phyloP scores from a whole-genome alignment of 139 green algal genomes.

The Coccomyxa sp. region DNA sequence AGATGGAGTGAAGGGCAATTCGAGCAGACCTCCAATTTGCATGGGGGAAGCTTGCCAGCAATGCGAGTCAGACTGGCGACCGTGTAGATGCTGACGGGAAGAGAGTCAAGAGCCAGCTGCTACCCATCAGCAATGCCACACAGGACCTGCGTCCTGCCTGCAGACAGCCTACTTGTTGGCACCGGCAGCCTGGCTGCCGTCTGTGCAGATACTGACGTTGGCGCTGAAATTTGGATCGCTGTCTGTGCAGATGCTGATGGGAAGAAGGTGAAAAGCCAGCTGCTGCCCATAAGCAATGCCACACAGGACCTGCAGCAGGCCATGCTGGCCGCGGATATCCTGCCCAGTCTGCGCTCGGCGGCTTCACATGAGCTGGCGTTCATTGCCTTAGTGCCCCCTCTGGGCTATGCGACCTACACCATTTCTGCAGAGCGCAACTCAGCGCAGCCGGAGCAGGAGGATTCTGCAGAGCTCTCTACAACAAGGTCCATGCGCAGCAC shows the following conservation, averaged over 20 bases:
- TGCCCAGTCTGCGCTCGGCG: conserved; percentile 1
- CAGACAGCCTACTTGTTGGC: too few species aligned
- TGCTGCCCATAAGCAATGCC: conserved; percentile 27
- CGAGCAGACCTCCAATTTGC: too few species aligned
- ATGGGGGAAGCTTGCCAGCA: too few species aligned
- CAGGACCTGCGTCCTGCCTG: conserved; percentile 32
- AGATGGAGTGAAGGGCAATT: too few species aligned
- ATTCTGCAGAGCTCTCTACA: too few species aligned
- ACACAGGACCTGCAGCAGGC: conserved; percentile 41
- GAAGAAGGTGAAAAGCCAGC: conserved; percentile 25
- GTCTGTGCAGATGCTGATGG: conserved; percentile 45
- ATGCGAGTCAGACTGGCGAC: too few species aligned
- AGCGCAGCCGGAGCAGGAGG: not conserved
- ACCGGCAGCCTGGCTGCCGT: too few species aligned
- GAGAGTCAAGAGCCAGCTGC: conserved; percentile 31
- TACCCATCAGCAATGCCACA: conserved; percentile 31
- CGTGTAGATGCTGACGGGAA: conserved; percentile 39
- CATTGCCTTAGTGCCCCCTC: conserved; percentile 33
- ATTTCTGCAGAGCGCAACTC: not conserved
- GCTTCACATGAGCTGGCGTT: conserved; percentile 49
- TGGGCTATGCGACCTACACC: conserved; percentile 40
- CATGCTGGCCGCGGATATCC: conserved; percentile 17
- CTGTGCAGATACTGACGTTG: too few species aligned
- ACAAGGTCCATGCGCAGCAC: too few species aligned
- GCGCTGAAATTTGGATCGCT: too few species aligned